phyloP scores from a whole-genome alignment of 192 early-diverging fungal genomes.

The Rhizophagus sp. region DNA sequence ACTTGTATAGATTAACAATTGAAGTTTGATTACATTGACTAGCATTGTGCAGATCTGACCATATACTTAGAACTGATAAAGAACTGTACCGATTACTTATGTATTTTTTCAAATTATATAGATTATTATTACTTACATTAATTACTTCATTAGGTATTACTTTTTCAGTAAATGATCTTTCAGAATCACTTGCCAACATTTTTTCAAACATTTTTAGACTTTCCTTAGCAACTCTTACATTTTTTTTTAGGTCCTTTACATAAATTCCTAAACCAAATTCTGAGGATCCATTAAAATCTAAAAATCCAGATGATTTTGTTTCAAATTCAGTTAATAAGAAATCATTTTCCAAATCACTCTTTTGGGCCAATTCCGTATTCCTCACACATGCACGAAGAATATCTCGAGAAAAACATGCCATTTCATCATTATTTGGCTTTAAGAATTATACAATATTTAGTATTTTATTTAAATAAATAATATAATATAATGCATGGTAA shows the following conservation, averaged over 20 bases:
- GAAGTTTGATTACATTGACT: too few relatives aligned
- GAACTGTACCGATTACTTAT: too few relatives aligned
- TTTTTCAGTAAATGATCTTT: not conserved
- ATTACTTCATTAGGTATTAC: constrained; percentile 5
- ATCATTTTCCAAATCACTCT: not conserved
- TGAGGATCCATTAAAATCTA: not conserved
- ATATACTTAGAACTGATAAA: too few relatives aligned
- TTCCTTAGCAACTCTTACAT: constrained; percentile 16
- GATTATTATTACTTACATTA: not conserved
- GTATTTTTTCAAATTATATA: too few relatives aligned
- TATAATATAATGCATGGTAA: not conserved
- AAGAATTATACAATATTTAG: not conserved
- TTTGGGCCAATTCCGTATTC: constrained; percentile 37
- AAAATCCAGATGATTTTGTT: not conserved
- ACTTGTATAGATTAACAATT: too few relatives aligned
- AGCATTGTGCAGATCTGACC: too few relatives aligned
- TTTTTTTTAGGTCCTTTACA: not conserved
- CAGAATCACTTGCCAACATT: constrained; percentile 1
- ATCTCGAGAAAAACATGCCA: constrained; percentile 41
- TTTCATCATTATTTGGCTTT: constrained; percentile 41
- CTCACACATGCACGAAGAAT: constrained; percentile 43
- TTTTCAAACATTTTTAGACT: constrained; percentile 7
- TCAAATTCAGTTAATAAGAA: not conserved
- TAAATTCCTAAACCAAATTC: not conserved
- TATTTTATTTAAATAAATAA: not conserved